phyloP scores from a whole-genome alignment of 495 filamentous ascomycete genomes.

The Penicillium canescens region DNA sequence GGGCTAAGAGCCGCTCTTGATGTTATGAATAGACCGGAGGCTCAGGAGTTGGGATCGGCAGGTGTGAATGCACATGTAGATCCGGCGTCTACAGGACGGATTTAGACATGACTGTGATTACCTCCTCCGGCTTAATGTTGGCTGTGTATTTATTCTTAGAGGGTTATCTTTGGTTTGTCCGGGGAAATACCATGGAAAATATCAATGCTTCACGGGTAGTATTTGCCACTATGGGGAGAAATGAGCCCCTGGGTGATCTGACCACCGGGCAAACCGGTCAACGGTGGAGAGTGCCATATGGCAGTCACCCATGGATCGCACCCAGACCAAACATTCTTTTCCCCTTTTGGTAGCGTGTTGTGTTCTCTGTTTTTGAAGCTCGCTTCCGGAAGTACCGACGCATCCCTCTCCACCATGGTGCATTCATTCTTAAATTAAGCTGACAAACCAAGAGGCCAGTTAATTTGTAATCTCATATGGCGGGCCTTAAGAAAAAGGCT shows the following conservation, averaged over 20 bases:
- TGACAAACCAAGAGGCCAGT: background rate
- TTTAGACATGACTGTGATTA: background rate
- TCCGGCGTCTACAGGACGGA: background rate
- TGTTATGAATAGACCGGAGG: constrained; percentile 2
- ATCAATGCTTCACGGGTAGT: too few relatives aligned
- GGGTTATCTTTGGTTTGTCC: background rate
- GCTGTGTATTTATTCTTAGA: background rate
- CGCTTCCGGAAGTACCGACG: background rate
- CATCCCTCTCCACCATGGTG: background rate
- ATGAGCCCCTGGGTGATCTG: too few relatives aligned
- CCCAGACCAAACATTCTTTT: too few relatives aligned
- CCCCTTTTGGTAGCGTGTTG: too few relatives aligned
- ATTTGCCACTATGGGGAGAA: too few relatives aligned
- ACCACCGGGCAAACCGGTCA: too few relatives aligned
- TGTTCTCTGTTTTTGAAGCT: background rate
- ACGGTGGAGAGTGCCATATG: too few relatives aligned
- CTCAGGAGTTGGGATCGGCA: background rate
- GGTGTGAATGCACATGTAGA: background rate
- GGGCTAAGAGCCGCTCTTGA: constrained; percentile 4
- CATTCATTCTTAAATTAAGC: background rate
- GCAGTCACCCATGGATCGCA: too few relatives aligned
- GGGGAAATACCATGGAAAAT: background rate
- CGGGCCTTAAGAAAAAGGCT: constrained; percentile 8
- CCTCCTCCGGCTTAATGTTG: background rate
- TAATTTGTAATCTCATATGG: background rate